Evolutionary conservation across 352 stramenopile genomes (phyloP).

Genomic region (Phytopythium chamaehyphon): DNA sequence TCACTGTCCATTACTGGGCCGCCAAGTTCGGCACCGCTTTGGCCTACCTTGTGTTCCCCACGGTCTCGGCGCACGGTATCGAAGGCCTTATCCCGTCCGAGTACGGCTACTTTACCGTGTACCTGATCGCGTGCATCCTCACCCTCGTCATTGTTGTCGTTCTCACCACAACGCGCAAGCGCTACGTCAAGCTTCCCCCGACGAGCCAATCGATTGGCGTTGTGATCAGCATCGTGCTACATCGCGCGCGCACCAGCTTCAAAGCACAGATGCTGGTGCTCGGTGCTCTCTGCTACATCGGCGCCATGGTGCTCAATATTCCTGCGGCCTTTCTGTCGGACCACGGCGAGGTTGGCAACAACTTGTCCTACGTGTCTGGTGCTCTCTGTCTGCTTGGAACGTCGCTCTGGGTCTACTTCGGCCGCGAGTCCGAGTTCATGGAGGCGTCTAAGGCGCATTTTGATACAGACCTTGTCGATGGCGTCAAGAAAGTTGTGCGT

Average conservation of each 20-base stretch:
- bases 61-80: constrained; percentile 52
- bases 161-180: constrained; percentile 32
- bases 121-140: constrained; percentile 41
- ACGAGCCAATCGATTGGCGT: constrained; percentile 33
- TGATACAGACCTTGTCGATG: constrained; percentile 34
- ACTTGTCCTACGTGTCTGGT: constrained; percentile 43
- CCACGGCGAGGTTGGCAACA: constrained; percentile 25
- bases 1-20: constrained; percentile 79
- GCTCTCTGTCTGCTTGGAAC: constrained; percentile 25
- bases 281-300: constrained; percentile 31
- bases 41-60: constrained; percentile 56
- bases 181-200: constrained; percentile 51
- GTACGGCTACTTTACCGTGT: constrained; percentile 80
- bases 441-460: constrained; percentile 33
- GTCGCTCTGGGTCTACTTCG: constrained; percentile 41
- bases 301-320: constrained; percentile 51
- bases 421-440: constrained; percentile 41
- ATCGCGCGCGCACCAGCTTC: constrained; percentile 17
- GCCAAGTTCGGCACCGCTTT: constrained; percentile 70
- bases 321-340: constrained; percentile 43
- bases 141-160: constrained; percentile 35
- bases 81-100: constrained; percentile 43
- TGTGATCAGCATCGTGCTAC: constrained; percentile 33
- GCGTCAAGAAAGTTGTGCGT: constrained; percentile 49
- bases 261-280: constrained; percentile 32